A percentile compares a stretch with the other conserved stretches of the same genome.
Conservation (phyloP, 176 grass and related monocot species). For the Triticum dicoccoides region DNA sequence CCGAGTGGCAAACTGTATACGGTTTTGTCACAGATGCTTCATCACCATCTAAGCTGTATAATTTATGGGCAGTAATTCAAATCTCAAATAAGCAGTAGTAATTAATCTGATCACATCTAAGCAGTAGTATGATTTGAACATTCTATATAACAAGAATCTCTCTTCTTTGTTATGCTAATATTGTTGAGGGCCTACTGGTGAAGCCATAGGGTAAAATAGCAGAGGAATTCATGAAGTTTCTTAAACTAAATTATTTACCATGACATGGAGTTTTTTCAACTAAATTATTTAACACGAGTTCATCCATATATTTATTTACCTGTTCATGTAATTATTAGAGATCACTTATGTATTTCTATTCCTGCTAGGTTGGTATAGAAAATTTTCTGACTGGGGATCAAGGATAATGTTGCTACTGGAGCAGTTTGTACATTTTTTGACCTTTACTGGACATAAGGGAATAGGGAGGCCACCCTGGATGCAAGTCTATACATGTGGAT, state of each 20-base stretch:
- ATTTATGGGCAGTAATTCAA: not conserved
- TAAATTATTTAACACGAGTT: not conserved
- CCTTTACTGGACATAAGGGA: conserved; percentile 53
- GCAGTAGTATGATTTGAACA: not conserved
- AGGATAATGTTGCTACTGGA: conserved; percentile 38
- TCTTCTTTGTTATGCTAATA: not conserved
- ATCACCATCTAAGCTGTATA: not conserved
- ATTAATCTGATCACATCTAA: not conserved
- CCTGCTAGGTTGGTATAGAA: conserved; percentile 54
- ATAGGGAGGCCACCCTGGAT: conserved; percentile 37
- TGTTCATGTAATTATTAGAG: not conserved
- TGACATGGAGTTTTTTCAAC: not conserved
- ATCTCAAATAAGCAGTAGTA: conserved; percentile 2
- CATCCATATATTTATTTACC: not conserved
- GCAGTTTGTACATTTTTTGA: conserved; percentile 66
- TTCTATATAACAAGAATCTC: not conserved
- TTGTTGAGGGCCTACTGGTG: not conserved
- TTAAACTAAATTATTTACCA: not conserved
- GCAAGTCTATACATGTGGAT: conserved; percentile 57
- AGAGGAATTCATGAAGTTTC: not conserved
- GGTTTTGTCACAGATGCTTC: not conserved
- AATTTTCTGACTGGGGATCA: conserved; percentile 45
- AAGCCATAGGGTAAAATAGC: not conserved
- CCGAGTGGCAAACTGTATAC: not conserved
- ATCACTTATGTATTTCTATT: conserved; percentile 3